Conservation (phyloP, 352 stramenopile species). For the Pythium rishiriense region DNA sequence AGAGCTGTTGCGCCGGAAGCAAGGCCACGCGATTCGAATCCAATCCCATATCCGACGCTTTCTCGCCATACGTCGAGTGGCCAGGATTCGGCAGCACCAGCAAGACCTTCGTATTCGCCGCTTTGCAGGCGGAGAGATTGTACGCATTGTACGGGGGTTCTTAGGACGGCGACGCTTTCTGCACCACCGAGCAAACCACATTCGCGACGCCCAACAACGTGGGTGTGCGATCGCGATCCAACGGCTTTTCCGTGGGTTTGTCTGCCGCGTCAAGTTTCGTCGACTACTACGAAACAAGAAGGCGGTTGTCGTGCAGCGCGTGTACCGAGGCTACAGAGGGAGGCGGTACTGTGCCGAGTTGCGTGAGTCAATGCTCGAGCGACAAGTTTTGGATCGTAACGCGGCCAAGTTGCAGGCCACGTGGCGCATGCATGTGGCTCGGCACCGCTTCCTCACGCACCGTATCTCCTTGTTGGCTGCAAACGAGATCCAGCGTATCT, state of each 20-base stretch:
- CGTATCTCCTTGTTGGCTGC: constrained; percentile 77
- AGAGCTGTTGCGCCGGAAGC: constrained; percentile 47
- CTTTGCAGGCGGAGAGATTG: constrained; percentile 63
- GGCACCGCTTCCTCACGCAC: constrained; percentile 63
- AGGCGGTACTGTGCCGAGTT: constrained; percentile 41
- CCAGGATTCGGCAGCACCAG: constrained; percentile 32
- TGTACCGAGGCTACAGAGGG: constrained; percentile 71
- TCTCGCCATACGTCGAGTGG: constrained; percentile 41
- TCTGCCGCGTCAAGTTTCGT: constrained; percentile 49
- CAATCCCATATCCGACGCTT: constrained; percentile 60
- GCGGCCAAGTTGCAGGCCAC: constrained; percentile 86
- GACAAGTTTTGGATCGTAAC: constrained; percentile 50
- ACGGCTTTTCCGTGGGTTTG: constrained; percentile 63
- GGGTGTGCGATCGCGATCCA: constrained; percentile 57
- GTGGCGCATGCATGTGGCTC: constrained; percentile 84
- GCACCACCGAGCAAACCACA: constrained; percentile 24
- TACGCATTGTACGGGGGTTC: constrained; percentile 59
- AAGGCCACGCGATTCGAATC: constrained; percentile 47
- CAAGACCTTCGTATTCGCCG: constrained; percentile 46
- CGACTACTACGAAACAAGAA: constrained; percentile 46
- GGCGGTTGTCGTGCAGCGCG: constrained; percentile 55
- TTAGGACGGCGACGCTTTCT: constrained; percentile 57
- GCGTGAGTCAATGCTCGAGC: constrained; percentile 39
- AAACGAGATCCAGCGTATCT: constrained; percentile 90
- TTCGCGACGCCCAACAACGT: constrained; percentile 24